phyloP scores from a whole-genome alignment of 2,329 filamentous ascomycete genomes.

The Cladosporium sphaerospermum region DNA sequence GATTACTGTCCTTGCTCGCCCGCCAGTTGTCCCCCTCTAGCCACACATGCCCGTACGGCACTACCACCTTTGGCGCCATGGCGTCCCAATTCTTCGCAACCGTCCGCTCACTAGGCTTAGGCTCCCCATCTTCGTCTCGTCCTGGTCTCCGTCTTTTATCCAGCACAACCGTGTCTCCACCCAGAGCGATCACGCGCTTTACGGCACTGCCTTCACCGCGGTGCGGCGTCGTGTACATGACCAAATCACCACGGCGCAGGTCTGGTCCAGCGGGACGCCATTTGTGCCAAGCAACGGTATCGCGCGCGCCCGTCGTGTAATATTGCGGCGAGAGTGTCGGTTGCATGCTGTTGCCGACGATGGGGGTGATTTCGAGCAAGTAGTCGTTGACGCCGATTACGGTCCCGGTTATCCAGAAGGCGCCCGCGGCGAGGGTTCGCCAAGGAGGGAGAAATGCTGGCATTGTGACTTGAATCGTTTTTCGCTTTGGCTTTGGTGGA shows the following conservation, averaged over 20 bases:
- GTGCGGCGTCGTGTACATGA: conserved; percentile 49
- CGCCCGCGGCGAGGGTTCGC: neutral
- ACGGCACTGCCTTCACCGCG: conserved; percentile 64
- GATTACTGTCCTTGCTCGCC: conserved; percentile 76
- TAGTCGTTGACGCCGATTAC: conserved; percentile 33
- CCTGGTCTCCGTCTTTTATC: conserved; percentile 33
- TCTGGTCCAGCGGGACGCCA: conserved; percentile 17
- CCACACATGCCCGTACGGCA: conserved; percentile 87
- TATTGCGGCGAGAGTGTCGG: conserved; percentile 40
- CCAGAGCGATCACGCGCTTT: conserved; percentile 76
- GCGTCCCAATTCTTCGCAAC: conserved; percentile 24
- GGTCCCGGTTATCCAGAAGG: conserved; percentile 8
- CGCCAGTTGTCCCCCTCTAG: conserved; percentile 81
- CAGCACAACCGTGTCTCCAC: conserved; percentile 70
- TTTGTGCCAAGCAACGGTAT: conserved; percentile 35
- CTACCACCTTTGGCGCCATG: conserved; percentile 36
- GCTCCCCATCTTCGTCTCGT: conserved; percentile 16
- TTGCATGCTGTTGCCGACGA: conserved; percentile 40
- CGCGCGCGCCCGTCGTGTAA: conserved; percentile 33
- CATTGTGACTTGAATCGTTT: too few species aligned
- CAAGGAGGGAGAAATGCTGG: too few species aligned
- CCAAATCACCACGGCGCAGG: conserved; percentile 39
- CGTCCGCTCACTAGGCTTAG: conserved; percentile 30
- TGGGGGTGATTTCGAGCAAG: conserved; percentile 31
- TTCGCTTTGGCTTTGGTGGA: too few species aligned